phyloP scores from a whole-genome alignment of 805 yeast genomes.

The Yarrowia hollandica region DNA sequence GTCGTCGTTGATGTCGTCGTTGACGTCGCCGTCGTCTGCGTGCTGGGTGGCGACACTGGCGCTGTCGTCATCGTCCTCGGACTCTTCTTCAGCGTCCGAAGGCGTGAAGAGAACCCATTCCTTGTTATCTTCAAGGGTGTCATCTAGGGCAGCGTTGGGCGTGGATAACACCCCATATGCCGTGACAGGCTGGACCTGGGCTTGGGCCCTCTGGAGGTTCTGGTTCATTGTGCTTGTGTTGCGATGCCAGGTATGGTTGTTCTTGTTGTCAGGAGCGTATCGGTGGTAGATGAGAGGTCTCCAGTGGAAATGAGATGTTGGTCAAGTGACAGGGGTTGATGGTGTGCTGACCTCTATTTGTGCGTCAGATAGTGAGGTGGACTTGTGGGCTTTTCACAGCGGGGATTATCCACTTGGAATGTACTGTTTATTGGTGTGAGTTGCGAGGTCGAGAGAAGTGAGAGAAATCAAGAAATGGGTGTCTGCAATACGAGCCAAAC shows the following conservation, averaged over 20 bases:
- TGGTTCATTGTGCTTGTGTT: conserved; percentile 11
- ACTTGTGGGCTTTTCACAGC: neutral
- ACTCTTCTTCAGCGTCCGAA: conserved; percentile 31
- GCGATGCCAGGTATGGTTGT: neutral
- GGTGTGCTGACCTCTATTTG: neutral
- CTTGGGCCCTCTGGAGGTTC: conserved; percentile 16
- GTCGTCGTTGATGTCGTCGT: conserved; percentile 30
- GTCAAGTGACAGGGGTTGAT: conserved; percentile 6
- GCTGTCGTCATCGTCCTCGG: conserved; percentile 31
- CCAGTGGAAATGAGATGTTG: neutral
- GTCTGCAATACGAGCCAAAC: too few relatives aligned
- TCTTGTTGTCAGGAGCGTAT: neutral
- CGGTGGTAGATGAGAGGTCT: too few relatives aligned
- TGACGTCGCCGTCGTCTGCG: conserved; percentile 27
- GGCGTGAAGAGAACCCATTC: conserved; percentile 47
- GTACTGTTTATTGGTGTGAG: neutral
- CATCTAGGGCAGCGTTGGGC: conserved; percentile 1
- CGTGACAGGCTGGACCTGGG: conserved; percentile 24
- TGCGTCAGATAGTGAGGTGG: neutral
- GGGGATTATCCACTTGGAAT: too few relatives aligned
- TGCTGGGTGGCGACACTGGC: conserved; percentile 29
- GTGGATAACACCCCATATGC: conserved; percentile 14
- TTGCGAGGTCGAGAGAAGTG: too few relatives aligned
- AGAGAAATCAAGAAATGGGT: too few relatives aligned
- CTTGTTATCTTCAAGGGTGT: conserved; percentile 33